phyloP scores from a whole-genome alignment of 192 early-diverging fungal genomes.

The Entophlyctis luteolus region DNA sequence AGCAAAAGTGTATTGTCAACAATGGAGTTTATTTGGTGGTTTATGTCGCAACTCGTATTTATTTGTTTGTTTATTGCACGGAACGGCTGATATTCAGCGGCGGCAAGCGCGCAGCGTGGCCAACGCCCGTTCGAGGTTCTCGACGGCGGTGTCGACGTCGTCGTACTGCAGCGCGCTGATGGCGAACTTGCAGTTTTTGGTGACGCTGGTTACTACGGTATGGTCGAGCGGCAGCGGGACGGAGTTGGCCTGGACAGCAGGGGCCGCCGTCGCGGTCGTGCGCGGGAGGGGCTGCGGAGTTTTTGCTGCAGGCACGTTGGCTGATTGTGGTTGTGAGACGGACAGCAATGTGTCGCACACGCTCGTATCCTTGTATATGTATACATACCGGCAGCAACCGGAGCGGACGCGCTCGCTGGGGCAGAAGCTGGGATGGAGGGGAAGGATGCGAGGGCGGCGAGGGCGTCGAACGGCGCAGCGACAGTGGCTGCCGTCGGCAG shows the following conservation, averaged over 20 bases:
- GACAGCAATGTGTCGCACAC: too few species aligned
- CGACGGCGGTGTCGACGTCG: constrained; percentile 79
- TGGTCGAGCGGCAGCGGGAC: constrained; percentile 25
- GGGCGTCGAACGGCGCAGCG: too few species aligned
- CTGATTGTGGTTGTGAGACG: not conserved
- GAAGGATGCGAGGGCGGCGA: too few species aligned
- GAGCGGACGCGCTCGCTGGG: constrained; percentile 19
- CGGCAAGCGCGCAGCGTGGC: constrained; percentile 21
- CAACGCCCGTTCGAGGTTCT: constrained; percentile 45
- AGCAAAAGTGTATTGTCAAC: too few species aligned
- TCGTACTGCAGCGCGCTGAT: constrained; percentile 93
- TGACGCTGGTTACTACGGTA: constrained; percentile 58
- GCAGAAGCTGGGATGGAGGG: not conserved
- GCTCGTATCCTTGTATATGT: too few species aligned
- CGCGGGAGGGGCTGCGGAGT: too few species aligned
- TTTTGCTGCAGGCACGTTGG: not conserved
- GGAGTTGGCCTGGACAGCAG: not conserved
- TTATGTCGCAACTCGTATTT: too few species aligned
- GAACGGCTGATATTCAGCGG: too few species aligned
- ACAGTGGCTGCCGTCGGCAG: too few species aligned
- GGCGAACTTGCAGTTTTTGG: constrained; percentile 87
- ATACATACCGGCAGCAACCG: too few species aligned
- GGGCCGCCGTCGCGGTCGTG: not conserved
- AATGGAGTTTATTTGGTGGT: too few species aligned
- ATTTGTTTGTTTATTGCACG: too few species aligned